Evolutionary conservation across 176 grass and related monocot species (phyloP), one percentile per base, ranked within the genome.

Genomic region (Bolboschoenus planiculmis): DNA sequence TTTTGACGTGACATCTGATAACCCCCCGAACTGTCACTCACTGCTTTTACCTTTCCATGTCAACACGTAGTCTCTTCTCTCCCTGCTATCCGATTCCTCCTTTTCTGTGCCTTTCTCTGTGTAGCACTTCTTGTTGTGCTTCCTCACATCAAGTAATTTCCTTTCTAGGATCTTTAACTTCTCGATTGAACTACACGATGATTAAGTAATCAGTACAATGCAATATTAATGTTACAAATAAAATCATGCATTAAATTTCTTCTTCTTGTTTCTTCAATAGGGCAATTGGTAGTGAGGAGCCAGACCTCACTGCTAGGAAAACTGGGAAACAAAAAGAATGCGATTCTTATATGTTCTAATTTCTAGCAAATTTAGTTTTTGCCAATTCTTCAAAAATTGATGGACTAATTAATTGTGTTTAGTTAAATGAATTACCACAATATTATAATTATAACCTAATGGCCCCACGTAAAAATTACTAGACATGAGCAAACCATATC

Each of bases 1-100:
- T 43, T 31, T n/a, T 63, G 79, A 82, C 20, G 37, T 82, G 79
- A 82, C 79, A 65, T 82, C 37, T 82, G 79, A 82, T 64, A 65
- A 64, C 0, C 79, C 79, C 26, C 43, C 43, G 58, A 82, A 82
- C 79, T 82, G 79, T 82, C 79, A 82, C 79, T 65, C 58, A n/a
- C n/a, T n/a, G n/a, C 58, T 82, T 82, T 82, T 24, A 82, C 18
- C 78, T 59, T 31, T 9, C 23, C 31, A 80, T 56, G 34, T 50
- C 78, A 65, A 82, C 79, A 82, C 79, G 79, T 82, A 82, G 79
- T 62, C 58, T 65, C 37, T 65, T 46, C 79, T 2, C 7, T 73
- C 50, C 7, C 14, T 71, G 21, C 68, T 26, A 46, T 27, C 68
- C 20, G 2, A 18, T 3, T 53, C 27, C 27, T 77, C 72, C 6